Evolutionary conservation across 2,329 filamentous ascomycete genomes (phyloP).

Genomic region (Ophiostoma novo-ulmi): DNA sequence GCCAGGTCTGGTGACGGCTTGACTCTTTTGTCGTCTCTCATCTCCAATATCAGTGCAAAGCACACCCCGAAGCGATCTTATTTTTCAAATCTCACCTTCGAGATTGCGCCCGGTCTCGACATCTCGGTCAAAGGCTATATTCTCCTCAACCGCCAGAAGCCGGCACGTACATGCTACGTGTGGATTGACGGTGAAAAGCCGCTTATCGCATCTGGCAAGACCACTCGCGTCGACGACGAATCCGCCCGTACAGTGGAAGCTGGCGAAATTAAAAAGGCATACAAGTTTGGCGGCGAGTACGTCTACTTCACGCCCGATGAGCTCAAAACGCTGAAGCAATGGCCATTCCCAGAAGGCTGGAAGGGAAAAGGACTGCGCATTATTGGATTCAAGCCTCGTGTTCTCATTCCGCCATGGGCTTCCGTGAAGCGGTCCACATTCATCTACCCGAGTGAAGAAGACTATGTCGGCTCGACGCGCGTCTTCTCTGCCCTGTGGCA

Average conservation of each 20-base stretch:
- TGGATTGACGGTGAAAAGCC: conserved; percentile 82
- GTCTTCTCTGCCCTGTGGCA: conserved; percentile 89
- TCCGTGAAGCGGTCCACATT: conserved; percentile 82
- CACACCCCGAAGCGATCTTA: conserved; percentile 78
- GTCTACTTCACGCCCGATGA: conserved; percentile 83
- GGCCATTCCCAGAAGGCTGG: conserved; percentile 44
- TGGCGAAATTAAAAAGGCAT: conserved; percentile 79
- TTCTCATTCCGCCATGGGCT: conserved; percentile 72
- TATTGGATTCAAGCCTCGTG: conserved; percentile 85
- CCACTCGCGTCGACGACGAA: conserved; percentile 70
- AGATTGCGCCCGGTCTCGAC: conserved; percentile 74
- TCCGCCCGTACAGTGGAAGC: conserved; percentile 73
- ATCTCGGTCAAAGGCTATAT: conserved; percentile 95
- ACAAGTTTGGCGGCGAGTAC: conserved; percentile 90
- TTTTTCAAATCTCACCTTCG: conserved; percentile 81
- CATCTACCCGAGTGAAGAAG: conserved; percentile 88
- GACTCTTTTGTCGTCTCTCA: conserved; percentile 65
- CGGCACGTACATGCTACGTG: conserved; percentile 77
- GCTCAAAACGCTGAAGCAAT: conserved; percentile 64
- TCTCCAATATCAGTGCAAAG: conserved; percentile 90
- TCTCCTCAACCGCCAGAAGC: conserved; percentile 75
- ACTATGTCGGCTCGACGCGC: conserved; percentile 82
- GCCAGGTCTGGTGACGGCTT: conserved; percentile 58
- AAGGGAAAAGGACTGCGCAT: conserved; percentile 79
- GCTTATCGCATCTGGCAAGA: conserved; percentile 71